Base-by-base conservation (phyloP, 2,329 filamentous ascomycete species). In the Claviceps pusilla region DNA sequence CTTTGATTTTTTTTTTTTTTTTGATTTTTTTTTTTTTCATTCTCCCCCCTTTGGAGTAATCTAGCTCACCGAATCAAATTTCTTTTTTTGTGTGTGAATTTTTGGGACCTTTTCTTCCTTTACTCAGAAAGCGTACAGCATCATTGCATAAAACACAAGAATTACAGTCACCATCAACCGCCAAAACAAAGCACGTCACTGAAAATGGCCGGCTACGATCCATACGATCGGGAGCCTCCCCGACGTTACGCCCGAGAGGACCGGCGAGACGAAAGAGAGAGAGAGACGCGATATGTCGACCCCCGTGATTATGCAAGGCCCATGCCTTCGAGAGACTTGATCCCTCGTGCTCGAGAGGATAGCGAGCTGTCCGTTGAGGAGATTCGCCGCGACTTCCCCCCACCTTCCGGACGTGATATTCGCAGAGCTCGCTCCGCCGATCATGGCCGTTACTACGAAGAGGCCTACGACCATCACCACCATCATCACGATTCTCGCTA, bases 311-410 rank as follows among this genome's bases (percentile, higher is more conserved):
- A 75, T 59, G 65, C 72, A 54, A 72, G 71, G 59, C 66, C 69
- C 35, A 68, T 73, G 51, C 66, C 70, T 48, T 70, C 71, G 35
- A 75, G 72, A 56, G 79, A 82, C 46, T 71, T 84, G 7, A 69
- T 83, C 12, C 77, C 78, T 41, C 73, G 78, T 31, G 66, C 73
- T 51, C 83, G 85, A 59, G 84, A 90, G 65, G 84, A 89, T 63
- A 89, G 84, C 67, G 83, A 84, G 48, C 72, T 84, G 31, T 83
- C 83, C 2, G 70, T 94, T 64, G 90, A 95, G 70, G 87, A 94
- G 70, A 82, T 94, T 57, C 81, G 82, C 59, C 83, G 89, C 60
- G 87, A 94, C 61, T 95, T 94, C 63, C 87, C 87, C 37, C 87
- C 88, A 7, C 84, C 83, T n/a, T 59, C 60, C 10, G 64, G 74